A percentile compares a stretch with the other conserved stretches of the same genome.
phyloP scores from a whole-genome alignment of 2,329 filamentous ascomycete species.

The Colletotrichum sp. region DNA sequence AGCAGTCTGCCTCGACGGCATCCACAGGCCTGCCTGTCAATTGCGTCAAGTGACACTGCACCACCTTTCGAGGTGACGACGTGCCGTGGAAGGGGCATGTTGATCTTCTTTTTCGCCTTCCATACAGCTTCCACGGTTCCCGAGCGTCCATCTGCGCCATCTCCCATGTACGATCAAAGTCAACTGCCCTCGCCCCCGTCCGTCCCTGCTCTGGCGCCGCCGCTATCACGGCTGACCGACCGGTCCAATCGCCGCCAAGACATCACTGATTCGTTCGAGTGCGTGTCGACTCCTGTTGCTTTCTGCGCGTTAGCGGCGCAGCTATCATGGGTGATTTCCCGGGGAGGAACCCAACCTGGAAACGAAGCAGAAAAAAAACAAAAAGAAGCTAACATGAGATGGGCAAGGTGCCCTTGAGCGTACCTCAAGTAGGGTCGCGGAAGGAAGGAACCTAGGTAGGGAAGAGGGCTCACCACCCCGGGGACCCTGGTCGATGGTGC shows the following conservation, averaged over 20 bases:
- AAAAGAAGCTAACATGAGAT: background rate
- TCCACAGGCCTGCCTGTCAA: background rate
- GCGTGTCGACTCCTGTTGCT: background rate
- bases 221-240: background rate
- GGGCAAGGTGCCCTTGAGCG: background rate
- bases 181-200: background rate
- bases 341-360: background rate
- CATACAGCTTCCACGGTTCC: constrained; percentile 6
- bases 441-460: background rate
- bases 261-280: background rate
- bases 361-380: background rate
- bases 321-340: constrained; percentile 6
- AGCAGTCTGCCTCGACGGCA: background rate
- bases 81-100: background rate
- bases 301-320: constrained; percentile 1
- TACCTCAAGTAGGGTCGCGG: background rate
- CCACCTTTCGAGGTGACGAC: background rate
- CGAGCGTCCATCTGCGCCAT: background rate
- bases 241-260: constrained; percentile 2
- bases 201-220: background rate
- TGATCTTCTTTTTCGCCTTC: constrained; percentile 1
- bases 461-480: background rate
- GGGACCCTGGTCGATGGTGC: background rate
- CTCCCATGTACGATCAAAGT: constrained; percentile 8
- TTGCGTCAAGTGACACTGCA: background rate